phyloP scores from a whole-genome alignment of 108 stramenopile genomes.

The Nitzschia palea region DNA sequence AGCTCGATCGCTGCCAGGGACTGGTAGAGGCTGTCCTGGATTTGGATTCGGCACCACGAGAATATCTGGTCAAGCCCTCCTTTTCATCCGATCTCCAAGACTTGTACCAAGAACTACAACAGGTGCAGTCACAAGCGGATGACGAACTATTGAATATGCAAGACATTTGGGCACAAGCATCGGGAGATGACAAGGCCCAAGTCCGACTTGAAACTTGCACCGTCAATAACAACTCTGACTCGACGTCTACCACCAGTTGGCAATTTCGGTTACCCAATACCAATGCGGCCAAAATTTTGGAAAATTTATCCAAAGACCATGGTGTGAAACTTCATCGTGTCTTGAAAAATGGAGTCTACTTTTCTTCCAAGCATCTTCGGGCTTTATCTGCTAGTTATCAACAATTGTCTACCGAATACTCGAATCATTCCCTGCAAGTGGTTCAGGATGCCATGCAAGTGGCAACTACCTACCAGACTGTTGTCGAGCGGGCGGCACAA shows the following conservation, averaged over 20 bases:
- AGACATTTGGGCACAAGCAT: conserved; percentile 55
- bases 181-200: conserved; percentile 41
- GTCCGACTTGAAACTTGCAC: conserved; percentile 69
- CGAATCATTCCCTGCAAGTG: conserved; percentile 66
- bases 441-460: conserved; percentile 80
- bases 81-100: conserved; percentile 71
- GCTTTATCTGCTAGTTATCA: conserved; percentile 59
- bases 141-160: conserved; percentile 67
- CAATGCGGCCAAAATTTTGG: conserved; percentile 68
- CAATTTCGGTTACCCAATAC: conserved; percentile 82
- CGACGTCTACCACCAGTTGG: conserved; percentile 31
- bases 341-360: conserved; percentile 95
- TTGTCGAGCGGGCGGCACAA: conserved; percentile 67
- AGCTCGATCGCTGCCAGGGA: conserved; percentile 41
- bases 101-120: conserved; percentile 65
- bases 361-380: conserved; percentile 79
- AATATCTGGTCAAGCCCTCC: conserved; percentile 75
- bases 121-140: conserved; percentile 62
- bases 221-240: conserved; percentile 36
- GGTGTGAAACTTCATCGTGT: conserved; percentile 71
- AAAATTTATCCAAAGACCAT: conserved; percentile 8
- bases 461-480: conserved; percentile 82
- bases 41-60: conserved; percentile 81
- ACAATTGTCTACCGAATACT: conserved; percentile 71
- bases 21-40: conserved; percentile 78